Evolutionary conservation across 768 basidiomycete genomes (phyloP), one percentile per base, ranked within the genome.

Genomic region (Dentipellis fragilis): DNA sequence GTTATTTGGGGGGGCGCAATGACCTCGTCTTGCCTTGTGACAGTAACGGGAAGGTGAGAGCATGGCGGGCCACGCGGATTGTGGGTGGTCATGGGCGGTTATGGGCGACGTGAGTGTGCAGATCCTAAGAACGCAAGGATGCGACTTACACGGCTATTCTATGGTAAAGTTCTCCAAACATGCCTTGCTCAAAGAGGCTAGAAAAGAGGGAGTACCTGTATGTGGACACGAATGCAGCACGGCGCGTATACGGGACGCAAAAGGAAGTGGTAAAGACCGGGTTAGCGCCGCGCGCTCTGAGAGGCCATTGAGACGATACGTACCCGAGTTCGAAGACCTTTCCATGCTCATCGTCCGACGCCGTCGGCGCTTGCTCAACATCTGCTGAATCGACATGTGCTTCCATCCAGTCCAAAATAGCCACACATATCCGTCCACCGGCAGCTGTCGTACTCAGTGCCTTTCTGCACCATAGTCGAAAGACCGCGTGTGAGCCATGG

Each of bases 1-100:
- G 81, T 87, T 4, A 84, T 90, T 67, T 95, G 93, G 61, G 87
- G 84, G 0, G 92, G 89, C 5, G 89, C 82, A 40, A 93, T 79
- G 11, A 83, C 75, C 69, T 93, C 91, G 48, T 78, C 81, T 21
- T 70, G 58, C 56, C 89, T 89, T 66, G 51, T 22, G 10, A 12
- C 5, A 51, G n/a, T n/a, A 4, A 34, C 34, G 19, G 52, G 40
- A 47, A 12, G 37, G 6, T 40, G 47, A 4, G 51, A 21, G 14
- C 35, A 49, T 42, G 42, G n/a, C 19, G 42, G 42, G 16, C 17
- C 11, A n/a, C n/a, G 42, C 29, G 29, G 29, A 29, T 29, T 29
- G 29, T 29, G 29, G 10, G 19, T 2, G n/a, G 42, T 19, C 42
- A 19, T 45, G 42, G 42, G n/a, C 42, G 42, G 14, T 17, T 45